Conservation (phyloP, 2,329 filamentous ascomycete genomes). For the Trichoderma guizhouense region DNA sequence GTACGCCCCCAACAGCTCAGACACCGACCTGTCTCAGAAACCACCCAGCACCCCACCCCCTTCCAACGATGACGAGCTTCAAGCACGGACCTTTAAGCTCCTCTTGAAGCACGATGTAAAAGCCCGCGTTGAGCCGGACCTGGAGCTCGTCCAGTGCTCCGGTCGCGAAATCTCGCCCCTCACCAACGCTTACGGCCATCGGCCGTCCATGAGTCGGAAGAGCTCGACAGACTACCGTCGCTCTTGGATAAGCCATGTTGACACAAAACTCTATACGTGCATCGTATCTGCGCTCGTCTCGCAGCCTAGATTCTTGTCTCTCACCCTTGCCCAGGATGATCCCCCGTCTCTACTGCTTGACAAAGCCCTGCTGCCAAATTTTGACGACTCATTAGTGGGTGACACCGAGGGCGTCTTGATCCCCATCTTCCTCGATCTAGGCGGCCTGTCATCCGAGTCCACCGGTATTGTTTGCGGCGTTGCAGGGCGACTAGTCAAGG, state of each 20-base stretch:
- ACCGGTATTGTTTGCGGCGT: conserved; percentile 96
- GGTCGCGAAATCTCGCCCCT: conserved; percentile 52
- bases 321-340: conserved; percentile 70
- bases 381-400: conserved; percentile 72
- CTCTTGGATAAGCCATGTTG: conserved; percentile 58
- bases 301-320: conserved; percentile 68
- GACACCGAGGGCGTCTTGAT: conserved; percentile 69
- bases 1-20: conserved; percentile 31
- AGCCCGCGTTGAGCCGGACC: conserved; percentile 64
- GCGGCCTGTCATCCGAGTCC: conserved; percentile 75
- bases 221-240: conserved; percentile 33
- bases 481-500: conserved; percentile 74
- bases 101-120: conserved; percentile 73
- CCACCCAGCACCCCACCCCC: conserved; percentile 72
- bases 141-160: conserved; percentile 80
- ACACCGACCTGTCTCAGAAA: conserved; percentile 29
- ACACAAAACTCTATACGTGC: conserved; percentile 61
- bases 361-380: conserved; percentile 60
- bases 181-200: conserved; percentile 37
- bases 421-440: conserved; percentile 85
- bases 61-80: conserved; percentile 72
- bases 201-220: conserved; percentile 36
- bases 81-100: conserved; percentile 77
- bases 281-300: conserved; percentile 59
- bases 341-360: conserved; percentile 72